Evolutionary conservation across 257 asterid genomes (phyloP), one percentile per base, ranked within the genome.

Genomic region (Henckelia pumila): DNA sequence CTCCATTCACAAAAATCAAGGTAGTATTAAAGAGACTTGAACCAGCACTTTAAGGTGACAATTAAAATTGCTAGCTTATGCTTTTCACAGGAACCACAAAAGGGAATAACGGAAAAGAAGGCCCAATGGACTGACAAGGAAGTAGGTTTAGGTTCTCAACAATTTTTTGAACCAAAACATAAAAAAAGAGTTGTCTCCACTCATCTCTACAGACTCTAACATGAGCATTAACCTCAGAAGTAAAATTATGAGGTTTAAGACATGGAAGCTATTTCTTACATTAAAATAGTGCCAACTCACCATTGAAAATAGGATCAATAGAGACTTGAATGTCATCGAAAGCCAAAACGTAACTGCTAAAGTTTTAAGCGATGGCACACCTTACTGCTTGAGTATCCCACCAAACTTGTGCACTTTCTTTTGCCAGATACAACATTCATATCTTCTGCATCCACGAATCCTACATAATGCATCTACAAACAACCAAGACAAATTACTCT

Each of bases 361-460:
- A 61, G 16, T 67, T 8, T 69, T 64, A 26, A 67, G 73, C 10
- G 58, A 66, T 63, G 61, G 71, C 74, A 69, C 66, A 87, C 99
- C 97, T 91, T 91, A 77, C 98, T 87, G 88, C 86, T 78, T 16
- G 84, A 69, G 68, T 94, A 94, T 71, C 96, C 98, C 70, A 87
- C 79, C 81, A 84, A 57, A 79, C 98, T 88, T 28, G 89, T 70
- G 78, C 76, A 94, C 83, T 82, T 88, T 76, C 93, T 82, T 78
- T 89, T 91, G 40, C 96, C 95, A 68, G 96, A 87, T 53, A 85
- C 86, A 74, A 88, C 84, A 75, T 91, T 88, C 98, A 94, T 84
- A 81, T 94, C 99, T 74, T 94, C 95, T 21, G 99, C 84, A 86
- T 94, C 99, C 69, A 91, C 96, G 71, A 91, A 94, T 79, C 99